Conservation (phyloP, 352 stramenopile genomes). For the Pilasporangium apinafurcum region DNA sequence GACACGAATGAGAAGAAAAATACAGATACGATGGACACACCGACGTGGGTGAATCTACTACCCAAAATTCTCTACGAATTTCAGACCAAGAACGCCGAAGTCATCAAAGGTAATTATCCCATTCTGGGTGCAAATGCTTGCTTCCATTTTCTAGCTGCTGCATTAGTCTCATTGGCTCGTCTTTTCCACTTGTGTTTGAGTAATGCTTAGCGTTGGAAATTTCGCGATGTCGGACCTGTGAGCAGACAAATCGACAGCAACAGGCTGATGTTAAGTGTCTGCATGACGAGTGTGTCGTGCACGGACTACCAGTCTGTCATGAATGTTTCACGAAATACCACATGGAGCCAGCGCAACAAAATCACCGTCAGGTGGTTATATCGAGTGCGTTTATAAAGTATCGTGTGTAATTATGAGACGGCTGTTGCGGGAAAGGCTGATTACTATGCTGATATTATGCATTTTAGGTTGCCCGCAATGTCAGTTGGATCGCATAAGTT, state of each 20-base stretch:
- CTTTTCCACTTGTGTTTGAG: background rate
- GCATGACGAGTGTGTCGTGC: constrained; percentile 3
- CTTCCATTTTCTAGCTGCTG: background rate
- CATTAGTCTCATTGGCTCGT: background rate
- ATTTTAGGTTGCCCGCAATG: constrained; percentile 58
- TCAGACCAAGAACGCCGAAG: constrained; percentile 2
- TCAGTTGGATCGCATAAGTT: constrained; percentile 25
- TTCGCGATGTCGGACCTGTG: constrained; percentile 3
- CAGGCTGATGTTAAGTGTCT: constrained; percentile 7
- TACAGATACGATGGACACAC: no score
- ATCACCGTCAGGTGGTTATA: constrained; percentile 11
- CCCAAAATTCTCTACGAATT: constrained; percentile 1
- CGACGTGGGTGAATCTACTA: constrained; percentile 1
- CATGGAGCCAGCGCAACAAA: constrained; percentile 1
- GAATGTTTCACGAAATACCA: constrained; percentile 8
- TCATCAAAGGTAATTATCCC: constrained; percentile 1
- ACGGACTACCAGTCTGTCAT: constrained; percentile 4
- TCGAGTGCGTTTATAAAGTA: constrained; percentile 17
- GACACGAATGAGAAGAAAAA: no score
- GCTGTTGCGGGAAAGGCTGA: background rate
- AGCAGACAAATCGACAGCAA: background rate
- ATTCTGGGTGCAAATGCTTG: no score
- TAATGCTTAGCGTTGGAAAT: constrained; percentile 1
- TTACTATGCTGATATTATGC: background rate
- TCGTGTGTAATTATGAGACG: background rate